Conservation (phyloP, 1,284 basidiomycete species). For the Mycosarcoma maydis region DNA sequence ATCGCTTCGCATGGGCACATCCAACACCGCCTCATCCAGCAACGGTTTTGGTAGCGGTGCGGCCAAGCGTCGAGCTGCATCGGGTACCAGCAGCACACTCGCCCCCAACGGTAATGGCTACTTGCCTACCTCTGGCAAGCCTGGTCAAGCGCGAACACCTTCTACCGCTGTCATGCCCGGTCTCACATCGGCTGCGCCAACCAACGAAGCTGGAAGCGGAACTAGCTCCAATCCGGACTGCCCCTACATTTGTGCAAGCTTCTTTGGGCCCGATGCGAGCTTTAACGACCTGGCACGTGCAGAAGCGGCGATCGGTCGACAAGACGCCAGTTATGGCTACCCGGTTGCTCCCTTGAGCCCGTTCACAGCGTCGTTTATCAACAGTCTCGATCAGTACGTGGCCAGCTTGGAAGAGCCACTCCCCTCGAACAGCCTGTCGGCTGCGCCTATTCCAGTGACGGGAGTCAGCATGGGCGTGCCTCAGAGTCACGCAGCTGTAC, state of each 20-base stretch:
- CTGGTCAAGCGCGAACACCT: conserved; percentile 1
- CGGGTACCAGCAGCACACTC: conserved; percentile 4
- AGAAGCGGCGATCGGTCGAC: conserved; percentile 37
- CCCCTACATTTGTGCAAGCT: conserved; percentile 35
- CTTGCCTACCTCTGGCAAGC: conserved; percentile 5
- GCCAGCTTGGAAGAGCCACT: conserved; percentile 41
- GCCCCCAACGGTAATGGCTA: conserved; percentile 7
- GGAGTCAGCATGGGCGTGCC: conserved; percentile 17
- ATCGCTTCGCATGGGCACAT: conserved; percentile 40
- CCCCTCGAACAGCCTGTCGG: conserved; percentile 15
- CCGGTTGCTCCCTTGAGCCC: conserved; percentile 40
- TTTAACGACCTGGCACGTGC: conserved; percentile 40
- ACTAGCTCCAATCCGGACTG: conserved; percentile 26
- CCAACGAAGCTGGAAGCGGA: conserved; percentile 7
- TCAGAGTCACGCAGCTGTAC: conserved; percentile 22
- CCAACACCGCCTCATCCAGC: conserved; percentile 13
- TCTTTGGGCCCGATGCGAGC: conserved; percentile 43
- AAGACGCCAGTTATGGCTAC: conserved; percentile 38
- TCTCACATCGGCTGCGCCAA: conserved; percentile 3
- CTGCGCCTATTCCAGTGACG: conserved; percentile 12
- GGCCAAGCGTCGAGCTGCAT: conserved; percentile 16
- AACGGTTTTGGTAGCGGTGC: conserved; percentile 3
- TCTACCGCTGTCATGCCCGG: conserved; percentile 3
- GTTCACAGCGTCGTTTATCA: conserved; percentile 42
- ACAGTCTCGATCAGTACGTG: conserved; percentile 46